phyloP scores from a whole-genome alignment of 352 stramenopile genomes.

The Saprolegnia parasitica region DNA sequence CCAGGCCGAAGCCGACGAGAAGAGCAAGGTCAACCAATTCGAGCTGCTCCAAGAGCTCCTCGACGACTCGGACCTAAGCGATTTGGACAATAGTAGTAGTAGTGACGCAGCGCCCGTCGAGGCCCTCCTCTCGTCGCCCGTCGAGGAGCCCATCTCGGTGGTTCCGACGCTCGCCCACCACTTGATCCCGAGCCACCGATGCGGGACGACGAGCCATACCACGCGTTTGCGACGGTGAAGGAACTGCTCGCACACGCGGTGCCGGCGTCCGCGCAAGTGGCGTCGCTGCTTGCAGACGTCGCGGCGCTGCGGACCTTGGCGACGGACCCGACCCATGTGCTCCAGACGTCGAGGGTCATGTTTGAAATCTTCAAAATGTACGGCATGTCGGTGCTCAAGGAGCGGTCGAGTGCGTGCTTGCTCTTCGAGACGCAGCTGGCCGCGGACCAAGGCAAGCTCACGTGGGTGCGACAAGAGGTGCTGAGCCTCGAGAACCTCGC shows the following conservation, averaged over 20 bases:
- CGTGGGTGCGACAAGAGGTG: conserved; percentile 47
- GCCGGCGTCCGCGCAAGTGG: neutral
- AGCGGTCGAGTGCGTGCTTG: conserved; percentile 48
- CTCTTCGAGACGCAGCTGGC: conserved; percentile 15
- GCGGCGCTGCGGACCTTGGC: neutral
- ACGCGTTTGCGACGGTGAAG: neutral
- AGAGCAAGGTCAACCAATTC: conserved; percentile 15
- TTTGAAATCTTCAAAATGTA: conserved; percentile 84
- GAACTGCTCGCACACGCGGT: no score
- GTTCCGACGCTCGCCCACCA: no score
- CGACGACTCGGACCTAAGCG: conserved; percentile 11
- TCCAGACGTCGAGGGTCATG: conserved; percentile 53
- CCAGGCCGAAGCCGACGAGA: neutral
- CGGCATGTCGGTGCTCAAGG: conserved; percentile 66
- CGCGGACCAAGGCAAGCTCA: conserved; percentile 47
- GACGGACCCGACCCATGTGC: conserved; percentile 36
- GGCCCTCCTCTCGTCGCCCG: neutral
- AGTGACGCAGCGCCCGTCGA: neutral
- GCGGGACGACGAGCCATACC: neutral
- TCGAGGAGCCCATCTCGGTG: neutral
- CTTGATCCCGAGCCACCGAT: no score
- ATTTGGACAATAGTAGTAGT: neutral
- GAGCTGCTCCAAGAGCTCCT: neutral
- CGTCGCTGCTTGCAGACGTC: neutral
- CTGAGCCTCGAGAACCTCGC: conserved; percentile 61